Evolutionary conservation across 495 filamentous ascomycete genomes (phyloP).

Genomic region (Neurospora tetrasperma): DNA sequence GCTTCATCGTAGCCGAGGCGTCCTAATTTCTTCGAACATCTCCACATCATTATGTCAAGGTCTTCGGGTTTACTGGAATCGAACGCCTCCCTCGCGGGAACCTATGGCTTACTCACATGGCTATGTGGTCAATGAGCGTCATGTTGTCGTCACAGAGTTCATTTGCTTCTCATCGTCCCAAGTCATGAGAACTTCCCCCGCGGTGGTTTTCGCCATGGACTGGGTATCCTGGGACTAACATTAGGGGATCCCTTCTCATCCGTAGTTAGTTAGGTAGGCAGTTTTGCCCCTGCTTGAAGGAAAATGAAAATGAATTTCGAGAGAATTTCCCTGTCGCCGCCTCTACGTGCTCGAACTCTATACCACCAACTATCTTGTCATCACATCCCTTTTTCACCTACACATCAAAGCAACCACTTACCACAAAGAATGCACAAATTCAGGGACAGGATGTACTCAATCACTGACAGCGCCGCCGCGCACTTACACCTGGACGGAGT

Average conservation of each 20-base stretch:
- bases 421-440: background rate
- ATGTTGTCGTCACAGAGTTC: background rate
- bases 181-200: background rate
- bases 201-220: background rate
- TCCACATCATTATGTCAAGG: background rate
- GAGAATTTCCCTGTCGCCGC: too few relatives aligned
- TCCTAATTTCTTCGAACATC: background rate
- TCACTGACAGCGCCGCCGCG: background rate
- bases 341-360: background rate
- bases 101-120: background rate
- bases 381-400: background rate
- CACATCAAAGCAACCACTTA: background rate
- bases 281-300: background rate
- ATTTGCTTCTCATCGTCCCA: background rate
- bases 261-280: background rate
- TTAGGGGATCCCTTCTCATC: background rate
- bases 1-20: background rate
- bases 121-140: background rate
- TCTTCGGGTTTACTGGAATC: too few relatives aligned
- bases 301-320: background rate
- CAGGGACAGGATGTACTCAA: background rate
- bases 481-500: background rate
- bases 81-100: too few relatives aligned
- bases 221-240: background rate
- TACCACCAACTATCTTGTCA: background rate